Evolutionary conservation across 140 eudicot genomes (phyloP), one percentile per base, ranked within the genome.

Genomic region (Bidens hawaiensis): DNA sequence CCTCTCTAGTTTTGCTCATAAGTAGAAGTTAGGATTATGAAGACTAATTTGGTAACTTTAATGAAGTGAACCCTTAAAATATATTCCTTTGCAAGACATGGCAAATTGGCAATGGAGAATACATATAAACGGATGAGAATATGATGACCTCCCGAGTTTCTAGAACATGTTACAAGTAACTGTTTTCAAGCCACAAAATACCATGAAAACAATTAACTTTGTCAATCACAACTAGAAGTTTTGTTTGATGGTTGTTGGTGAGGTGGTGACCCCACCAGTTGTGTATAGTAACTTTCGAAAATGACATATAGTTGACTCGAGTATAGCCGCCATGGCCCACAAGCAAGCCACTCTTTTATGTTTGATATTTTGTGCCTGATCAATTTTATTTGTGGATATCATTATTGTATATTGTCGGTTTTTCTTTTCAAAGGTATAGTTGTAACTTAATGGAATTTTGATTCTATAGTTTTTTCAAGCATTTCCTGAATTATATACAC

Each of bases 291-390:
- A 65, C 11, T 46, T 45, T 30, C 45, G 71, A 41, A 8, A 25
- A 15, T 34, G 71, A 59, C 10, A 51, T 23, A 27, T 27, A 19
- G 67, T 72, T 64, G 78, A 72, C 78, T 65, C 43, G 42, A 72
- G 24, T 24, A n/a, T n/a, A 46, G 78, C 78, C 78, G 72, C 72
- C 78, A 3, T 53, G 78, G 72, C 67, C 77, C 60, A 30, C 77
- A 21, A 54, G 13, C 77, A 21, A 54, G 13, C 64, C 41, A 11
- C 15, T 27, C 47, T 16, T 11, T 17, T 7, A 15, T 3, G 1
- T 34, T 60, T 60, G 45, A 22, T 59, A 47, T 48, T 47, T 33
- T 69, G 67, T 30, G 60, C n/a, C 15, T 8, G 14, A 3, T 45
- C 19, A 19, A 18, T 6, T n/a, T n/a, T n/a, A n/a, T 47, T 6